These are phyloP conservation scores for Diaporthe sp. DNA, from an alignment of 2,329 filamentous ascomycete species.

Conservation along the genomic window DNA sequence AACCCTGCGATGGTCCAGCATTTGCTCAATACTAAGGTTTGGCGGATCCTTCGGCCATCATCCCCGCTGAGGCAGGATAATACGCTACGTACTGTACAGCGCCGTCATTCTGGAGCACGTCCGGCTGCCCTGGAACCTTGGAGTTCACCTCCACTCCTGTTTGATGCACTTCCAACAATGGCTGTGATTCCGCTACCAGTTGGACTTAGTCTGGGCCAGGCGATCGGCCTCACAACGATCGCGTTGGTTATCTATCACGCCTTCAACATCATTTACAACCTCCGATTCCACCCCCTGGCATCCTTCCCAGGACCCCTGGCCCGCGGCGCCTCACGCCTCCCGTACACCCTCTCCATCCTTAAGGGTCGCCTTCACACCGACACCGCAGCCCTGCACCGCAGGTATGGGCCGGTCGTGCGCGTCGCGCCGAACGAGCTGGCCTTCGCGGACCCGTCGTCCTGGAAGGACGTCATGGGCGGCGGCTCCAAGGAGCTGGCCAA, in stretches of 20 bases:
- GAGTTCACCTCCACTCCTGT: neutral
- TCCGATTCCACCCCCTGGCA: neutral
- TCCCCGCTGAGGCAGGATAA: neutral
- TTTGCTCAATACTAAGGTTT: neutral
- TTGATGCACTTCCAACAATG: neutral
- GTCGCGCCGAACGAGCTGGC: conserved; percentile 27
- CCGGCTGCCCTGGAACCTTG: neutral
- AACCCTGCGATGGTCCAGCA: neutral
- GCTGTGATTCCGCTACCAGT: neutral
- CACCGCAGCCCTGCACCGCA: conserved; percentile 10
- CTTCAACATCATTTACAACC: conserved; percentile 17
- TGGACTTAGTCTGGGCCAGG: neutral
- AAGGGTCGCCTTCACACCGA: conserved; percentile 11
- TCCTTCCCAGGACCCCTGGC: neutral
- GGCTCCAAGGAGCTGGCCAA: conserved; percentile 22
- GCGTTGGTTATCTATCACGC: neutral
- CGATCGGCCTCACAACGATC: neutral
- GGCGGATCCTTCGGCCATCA: conserved; percentile 10
- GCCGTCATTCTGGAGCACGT: neutral
- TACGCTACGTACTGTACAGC: neutral
- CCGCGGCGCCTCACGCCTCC: conserved; percentile 8
- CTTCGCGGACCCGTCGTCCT: conserved; percentile 1
- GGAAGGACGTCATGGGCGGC: conserved; percentile 29
- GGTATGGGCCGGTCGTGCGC: conserved; percentile 15
- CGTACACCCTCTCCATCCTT: conserved; percentile 18